Evolutionary conservation across 495 filamentous ascomycete species (phyloP).

Genomic region (Daldinia decipiens): DNA sequence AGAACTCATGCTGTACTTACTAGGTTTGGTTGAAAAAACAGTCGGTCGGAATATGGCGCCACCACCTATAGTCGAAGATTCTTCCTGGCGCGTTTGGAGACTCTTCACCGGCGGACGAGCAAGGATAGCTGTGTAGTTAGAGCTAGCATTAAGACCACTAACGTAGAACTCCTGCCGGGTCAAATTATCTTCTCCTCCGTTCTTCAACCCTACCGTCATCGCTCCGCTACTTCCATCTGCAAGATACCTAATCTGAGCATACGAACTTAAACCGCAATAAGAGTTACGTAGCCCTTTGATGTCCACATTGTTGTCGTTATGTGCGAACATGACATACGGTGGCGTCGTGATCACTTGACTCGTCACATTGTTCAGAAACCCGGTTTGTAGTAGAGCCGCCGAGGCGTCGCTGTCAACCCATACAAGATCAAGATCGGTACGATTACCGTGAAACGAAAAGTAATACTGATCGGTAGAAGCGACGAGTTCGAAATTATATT

Average conservation of each 20-base stretch:
- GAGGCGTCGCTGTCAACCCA: slow-evolving; percentile 83
- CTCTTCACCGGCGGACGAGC: slow-evolving; percentile 69
- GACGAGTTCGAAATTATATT: slow-evolving; percentile 81
- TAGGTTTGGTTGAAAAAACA: slow-evolving; percentile 78
- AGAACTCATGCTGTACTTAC: slow-evolving; percentile 59
- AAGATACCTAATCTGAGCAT: slow-evolving; percentile 70
- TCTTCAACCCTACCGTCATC: slow-evolving; percentile 72
- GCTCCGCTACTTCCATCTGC: slow-evolving; percentile 53
- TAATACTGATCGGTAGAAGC: slow-evolving; percentile 82
- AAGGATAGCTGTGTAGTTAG: slow-evolving; percentile 75
- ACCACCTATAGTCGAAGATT: slow-evolving; percentile 65
- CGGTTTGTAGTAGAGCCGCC: slow-evolving; percentile 80
- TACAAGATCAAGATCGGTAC: slow-evolving; percentile 62
- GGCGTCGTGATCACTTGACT: slow-evolving; percentile 55
- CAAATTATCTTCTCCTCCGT: slow-evolving; percentile 64
- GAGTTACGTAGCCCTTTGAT: slow-evolving; percentile 76
- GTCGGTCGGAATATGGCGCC: slow-evolving; percentile 74
- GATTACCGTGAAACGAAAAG: slow-evolving; percentile 63
- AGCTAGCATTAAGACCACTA: slow-evolving; percentile 72
- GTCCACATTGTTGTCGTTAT: slow-evolving; percentile 66
- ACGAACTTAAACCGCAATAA: slow-evolving; percentile 73
- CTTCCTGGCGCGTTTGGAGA: slow-evolving; percentile 55
- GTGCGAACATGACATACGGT: slow-evolving; percentile 83
- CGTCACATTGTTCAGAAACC: slow-evolving; percentile 65
- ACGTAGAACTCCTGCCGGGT: slow-evolving; percentile 90